A percentile compares a stretch with the other conserved stretches of the same genome.
Evolutionary conservation across 805 yeast genomes (phyloP).

Genomic region (Kazachstania kunashirensis): DNA sequence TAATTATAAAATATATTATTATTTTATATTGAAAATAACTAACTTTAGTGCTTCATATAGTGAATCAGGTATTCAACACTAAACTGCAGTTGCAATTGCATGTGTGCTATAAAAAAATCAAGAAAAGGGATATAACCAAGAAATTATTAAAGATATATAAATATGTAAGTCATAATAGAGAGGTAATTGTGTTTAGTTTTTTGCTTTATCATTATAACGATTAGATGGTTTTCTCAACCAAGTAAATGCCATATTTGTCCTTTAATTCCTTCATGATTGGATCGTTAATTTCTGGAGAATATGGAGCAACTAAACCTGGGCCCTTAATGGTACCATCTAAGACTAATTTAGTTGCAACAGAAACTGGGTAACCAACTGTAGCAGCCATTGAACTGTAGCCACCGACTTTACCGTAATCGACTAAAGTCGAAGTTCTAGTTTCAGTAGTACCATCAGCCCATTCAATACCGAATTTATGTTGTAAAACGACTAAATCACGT

Average conservation of each 20-base stretch:
- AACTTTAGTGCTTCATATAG: too few relatives aligned
- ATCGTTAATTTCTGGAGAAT: constrained; percentile 78
- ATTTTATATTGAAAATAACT: too few relatives aligned
- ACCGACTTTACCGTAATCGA: constrained; percentile 80
- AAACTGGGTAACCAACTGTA: constrained; percentile 96
- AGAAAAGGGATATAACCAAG: too few relatives aligned
- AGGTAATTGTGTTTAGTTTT: too few relatives aligned
- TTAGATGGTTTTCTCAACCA: constrained; percentile 80
- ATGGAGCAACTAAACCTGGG: constrained; percentile 89
- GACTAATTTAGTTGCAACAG: constrained; percentile 83
- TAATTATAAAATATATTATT: too few relatives aligned
- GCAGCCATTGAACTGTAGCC: constrained; percentile 98
- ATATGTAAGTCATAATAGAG: too few relatives aligned
- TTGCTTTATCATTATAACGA: too few relatives aligned
- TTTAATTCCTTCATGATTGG: constrained; percentile 87
- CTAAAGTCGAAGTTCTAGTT: constrained; percentile 89
- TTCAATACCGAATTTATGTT: constrained; percentile 95
- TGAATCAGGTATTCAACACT: too few relatives aligned
- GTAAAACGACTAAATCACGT: constrained; percentile 89
- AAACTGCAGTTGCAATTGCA: too few relatives aligned
- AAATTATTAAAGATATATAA: too few relatives aligned
- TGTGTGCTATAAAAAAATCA: too few relatives aligned
- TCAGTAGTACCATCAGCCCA: constrained; percentile 90
- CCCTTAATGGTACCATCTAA: constrained; percentile 67
- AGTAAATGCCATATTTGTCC: constrained; percentile 78